Conservation (phyloP, 1,284 basidiomycete species). For the Wallemia hederae region DNA sequence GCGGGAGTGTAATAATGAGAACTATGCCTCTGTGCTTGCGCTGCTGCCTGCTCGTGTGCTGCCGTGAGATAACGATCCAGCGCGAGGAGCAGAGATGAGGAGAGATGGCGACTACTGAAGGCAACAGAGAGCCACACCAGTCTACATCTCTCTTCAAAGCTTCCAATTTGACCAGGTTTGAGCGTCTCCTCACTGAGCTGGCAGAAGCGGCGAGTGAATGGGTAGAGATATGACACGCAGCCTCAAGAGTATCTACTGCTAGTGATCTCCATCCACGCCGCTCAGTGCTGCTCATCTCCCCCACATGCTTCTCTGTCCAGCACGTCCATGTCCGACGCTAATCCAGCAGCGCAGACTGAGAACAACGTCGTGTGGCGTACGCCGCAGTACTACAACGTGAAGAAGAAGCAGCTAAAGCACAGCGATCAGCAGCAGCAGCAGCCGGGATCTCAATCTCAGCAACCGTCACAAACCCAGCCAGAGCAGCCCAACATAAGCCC, state of each 20-base stretch:
- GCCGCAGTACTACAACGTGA: background rate
- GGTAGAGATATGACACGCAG: too few species aligned
- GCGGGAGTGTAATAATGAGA: background rate
- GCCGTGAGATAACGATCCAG: too few species aligned
- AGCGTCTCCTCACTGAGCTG: too few species aligned
- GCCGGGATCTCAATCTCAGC: constrained; percentile 25
- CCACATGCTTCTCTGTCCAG: background rate
- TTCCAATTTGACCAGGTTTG: too few species aligned
- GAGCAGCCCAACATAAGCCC: constrained; percentile 30
- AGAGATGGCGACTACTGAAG: too few species aligned
- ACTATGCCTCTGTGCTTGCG: too few species aligned
- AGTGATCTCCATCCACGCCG: background rate
- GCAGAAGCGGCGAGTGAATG: too few species aligned
- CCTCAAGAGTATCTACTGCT: too few species aligned
- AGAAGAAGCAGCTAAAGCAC: constrained; percentile 19
- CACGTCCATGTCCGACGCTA: background rate
- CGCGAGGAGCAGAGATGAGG: too few species aligned
- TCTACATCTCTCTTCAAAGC: too few species aligned
- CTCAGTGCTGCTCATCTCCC: background rate
- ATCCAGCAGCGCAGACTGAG: background rate
- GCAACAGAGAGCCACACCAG: too few species aligned
- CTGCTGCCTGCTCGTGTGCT: too few species aligned
- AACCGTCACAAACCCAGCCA: constrained; percentile 8
- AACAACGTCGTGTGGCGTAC: background rate
- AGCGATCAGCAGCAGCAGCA: constrained; percentile 21